A percentile compares a stretch with the other conserved stretches of the same genome.
These are phyloP conservation scores for Adansonia rubrostipa DNA, from an alignment of 441 rosid genomes.

Conservation along the genomic window DNA sequence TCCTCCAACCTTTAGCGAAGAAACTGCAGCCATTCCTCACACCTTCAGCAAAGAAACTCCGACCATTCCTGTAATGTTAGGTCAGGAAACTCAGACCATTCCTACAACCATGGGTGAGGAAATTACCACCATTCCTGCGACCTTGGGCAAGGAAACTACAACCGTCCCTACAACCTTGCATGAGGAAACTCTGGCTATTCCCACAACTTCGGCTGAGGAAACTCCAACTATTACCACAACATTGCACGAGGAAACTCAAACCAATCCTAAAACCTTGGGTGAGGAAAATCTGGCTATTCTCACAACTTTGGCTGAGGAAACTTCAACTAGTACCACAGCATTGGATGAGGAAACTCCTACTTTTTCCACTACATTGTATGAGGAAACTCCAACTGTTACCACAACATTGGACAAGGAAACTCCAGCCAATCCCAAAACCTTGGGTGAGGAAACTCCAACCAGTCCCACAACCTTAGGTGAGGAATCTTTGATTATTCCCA, in stretches of 20 bases:
- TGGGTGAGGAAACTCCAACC: neutral
- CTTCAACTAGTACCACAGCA: neutral
- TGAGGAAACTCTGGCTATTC: neutral
- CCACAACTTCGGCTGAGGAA: neutral
- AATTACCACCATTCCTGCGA: neutral
- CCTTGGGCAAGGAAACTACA: neutral
- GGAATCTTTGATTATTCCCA: conserved; percentile 29
- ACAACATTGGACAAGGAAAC: conserved; percentile 27
- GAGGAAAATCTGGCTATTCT: neutral
- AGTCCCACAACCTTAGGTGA: conserved; percentile 25
- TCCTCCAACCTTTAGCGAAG: neutral
- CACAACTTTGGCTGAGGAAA: conserved; percentile 27
- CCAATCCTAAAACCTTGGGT: neutral
- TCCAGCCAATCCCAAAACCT: neutral
- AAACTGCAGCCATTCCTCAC: neutral
- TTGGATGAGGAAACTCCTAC: neutral
- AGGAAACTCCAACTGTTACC: neutral
- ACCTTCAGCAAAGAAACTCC: neutral
- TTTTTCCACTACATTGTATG: neutral
- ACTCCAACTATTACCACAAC: neutral
- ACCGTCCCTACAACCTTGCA: neutral
- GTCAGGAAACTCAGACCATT: neutral
- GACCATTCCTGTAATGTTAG: neutral
- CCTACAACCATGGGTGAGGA: conserved; percentile 4
- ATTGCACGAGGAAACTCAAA: neutral